Evolutionary conservation across 306 rosid species (phyloP).

Genomic region (Malus asiatica): DNA sequence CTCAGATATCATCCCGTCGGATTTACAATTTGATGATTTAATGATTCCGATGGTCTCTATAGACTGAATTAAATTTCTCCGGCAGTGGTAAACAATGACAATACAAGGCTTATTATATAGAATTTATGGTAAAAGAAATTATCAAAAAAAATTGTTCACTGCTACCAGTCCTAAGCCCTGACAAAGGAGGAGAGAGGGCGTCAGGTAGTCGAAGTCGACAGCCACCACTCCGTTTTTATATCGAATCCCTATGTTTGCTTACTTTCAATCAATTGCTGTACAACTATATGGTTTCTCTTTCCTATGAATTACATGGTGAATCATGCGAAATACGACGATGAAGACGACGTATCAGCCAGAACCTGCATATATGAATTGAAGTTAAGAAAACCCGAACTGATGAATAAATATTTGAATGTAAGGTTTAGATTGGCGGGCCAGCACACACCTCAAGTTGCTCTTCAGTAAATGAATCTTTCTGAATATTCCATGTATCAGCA

Average conservation of each 20-base stretch:
- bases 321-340: conserved; percentile 95
- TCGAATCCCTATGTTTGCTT: conserved; percentile 1
- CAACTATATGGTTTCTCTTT: conserved; percentile 25
- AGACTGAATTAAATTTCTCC: not conserved
- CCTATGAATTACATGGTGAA: conserved; percentile 25
- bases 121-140: not conserved
- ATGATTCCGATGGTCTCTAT: not conserved
- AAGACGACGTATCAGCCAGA: conserved; percentile 93
- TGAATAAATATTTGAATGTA: not conserved
- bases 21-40: too few species aligned
- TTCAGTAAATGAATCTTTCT: conserved; percentile 80
- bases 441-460: conserved; percentile 82
- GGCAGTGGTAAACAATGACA: not conserved
- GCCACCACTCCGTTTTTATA: too few species aligned
- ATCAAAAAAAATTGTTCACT: conserved; percentile 15
- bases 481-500: conserved; percentile 97
- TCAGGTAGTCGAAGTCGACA: too few species aligned
- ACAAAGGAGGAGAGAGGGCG: too few species aligned
- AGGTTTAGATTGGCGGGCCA: not conserved
- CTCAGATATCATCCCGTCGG: too few species aligned
- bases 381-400: not conserved
- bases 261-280: conserved; percentile 27
- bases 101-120: not conserved
- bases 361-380: conserved; percentile 44
- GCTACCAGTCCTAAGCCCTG: too few species aligned